Conservation (phyloP, 2,329 filamentous ascomycete genomes). For the Stagonosporopsis vannaccii region DNA sequence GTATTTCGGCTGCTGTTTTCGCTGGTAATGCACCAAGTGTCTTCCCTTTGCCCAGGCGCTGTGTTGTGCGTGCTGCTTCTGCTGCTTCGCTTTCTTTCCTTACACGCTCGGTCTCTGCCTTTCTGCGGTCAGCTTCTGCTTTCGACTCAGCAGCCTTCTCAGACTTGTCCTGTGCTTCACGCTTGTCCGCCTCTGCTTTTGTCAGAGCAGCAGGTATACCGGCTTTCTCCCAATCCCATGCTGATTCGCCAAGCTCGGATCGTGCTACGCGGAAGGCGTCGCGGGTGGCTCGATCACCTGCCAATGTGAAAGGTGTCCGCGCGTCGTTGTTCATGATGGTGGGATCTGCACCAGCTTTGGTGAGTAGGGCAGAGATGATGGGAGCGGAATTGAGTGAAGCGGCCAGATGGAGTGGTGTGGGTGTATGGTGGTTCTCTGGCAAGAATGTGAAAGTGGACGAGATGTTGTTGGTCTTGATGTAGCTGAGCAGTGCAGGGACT, state of each 20-base stretch:
- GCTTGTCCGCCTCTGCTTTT: constrained; percentile 72
- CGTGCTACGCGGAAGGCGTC: constrained; percentile 93
- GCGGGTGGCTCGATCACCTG: constrained; percentile 82
- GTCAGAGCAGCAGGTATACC: constrained; percentile 75
- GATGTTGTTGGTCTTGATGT: constrained; percentile 78
- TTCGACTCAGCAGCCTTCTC: constrained; percentile 73
- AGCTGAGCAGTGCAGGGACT: constrained; percentile 83
- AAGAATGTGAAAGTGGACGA: constrained; percentile 76
- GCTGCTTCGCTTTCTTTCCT: constrained; percentile 61
- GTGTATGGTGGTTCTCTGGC: constrained; percentile 76
- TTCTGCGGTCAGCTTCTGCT: constrained; percentile 66
- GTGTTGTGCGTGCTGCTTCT: constrained; percentile 60
- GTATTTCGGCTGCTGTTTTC: constrained; percentile 80
- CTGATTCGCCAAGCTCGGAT: constrained; percentile 76
- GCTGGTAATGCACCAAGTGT: constrained; percentile 63
- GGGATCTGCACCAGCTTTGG: constrained; percentile 78
- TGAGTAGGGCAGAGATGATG: constrained; percentile 78
- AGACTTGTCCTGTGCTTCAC: constrained; percentile 73
- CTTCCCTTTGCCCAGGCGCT: constrained; percentile 56
- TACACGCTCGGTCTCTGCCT: constrained; percentile 76
- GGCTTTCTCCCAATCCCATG: constrained; percentile 80
- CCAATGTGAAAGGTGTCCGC: constrained; percentile 86
- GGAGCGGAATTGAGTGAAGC: constrained; percentile 80
- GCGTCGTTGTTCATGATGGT: constrained; percentile 68
- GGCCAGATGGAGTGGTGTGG: constrained; percentile 85